Percentiles rank a stretch among this genome's conserved stretches.
Conservation (phyloP, 208 protist genomes). For the Acanthamoeba castellanii region DNA sequence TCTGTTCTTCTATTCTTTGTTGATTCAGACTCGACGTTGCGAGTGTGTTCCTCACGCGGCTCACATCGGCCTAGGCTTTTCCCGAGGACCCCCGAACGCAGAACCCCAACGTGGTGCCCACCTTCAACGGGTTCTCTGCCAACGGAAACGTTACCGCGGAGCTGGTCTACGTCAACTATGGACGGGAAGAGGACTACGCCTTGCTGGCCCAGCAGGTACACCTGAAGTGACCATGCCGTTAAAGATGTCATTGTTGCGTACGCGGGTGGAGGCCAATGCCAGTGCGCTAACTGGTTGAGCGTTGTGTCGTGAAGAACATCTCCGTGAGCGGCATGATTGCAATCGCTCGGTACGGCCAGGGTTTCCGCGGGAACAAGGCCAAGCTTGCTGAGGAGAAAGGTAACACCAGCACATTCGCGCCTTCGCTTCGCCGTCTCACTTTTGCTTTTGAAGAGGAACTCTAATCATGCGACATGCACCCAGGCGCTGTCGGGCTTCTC, state of each 20-base stretch:
- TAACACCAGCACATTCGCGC: too few species aligned
- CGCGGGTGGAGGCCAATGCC: not conserved
- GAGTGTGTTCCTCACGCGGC: not conserved
- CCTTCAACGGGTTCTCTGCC: conserved; percentile 73
- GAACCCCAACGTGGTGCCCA: conserved; percentile 59
- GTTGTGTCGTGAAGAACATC: not conserved
- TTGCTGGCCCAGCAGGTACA: conserved; percentile 27
- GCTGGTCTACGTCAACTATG: conserved; percentile 79
- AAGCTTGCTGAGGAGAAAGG: conserved; percentile 46
- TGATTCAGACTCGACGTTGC: too few species aligned
- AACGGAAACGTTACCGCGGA: conserved; percentile 40
- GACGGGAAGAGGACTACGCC: conserved; percentile 71
- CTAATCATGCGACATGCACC: too few species aligned
- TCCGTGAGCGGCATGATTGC: conserved; percentile 67
- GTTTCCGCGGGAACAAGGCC: conserved; percentile 71
- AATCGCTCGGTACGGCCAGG: conserved; percentile 67
- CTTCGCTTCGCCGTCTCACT: not conserved
- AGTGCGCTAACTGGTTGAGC: not conserved
- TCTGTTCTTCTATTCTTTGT: not conserved
- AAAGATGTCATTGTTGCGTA: not conserved
- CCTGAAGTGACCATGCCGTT: not conserved
- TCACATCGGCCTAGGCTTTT: not conserved
- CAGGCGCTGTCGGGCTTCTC: conserved; percentile 41
- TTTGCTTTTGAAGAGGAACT: too few species aligned
- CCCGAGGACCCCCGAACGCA: conserved; percentile 26